phyloP scores from a whole-genome alignment of 2,329 filamentous ascomycete genomes.

The Westerdykella ornata region DNA sequence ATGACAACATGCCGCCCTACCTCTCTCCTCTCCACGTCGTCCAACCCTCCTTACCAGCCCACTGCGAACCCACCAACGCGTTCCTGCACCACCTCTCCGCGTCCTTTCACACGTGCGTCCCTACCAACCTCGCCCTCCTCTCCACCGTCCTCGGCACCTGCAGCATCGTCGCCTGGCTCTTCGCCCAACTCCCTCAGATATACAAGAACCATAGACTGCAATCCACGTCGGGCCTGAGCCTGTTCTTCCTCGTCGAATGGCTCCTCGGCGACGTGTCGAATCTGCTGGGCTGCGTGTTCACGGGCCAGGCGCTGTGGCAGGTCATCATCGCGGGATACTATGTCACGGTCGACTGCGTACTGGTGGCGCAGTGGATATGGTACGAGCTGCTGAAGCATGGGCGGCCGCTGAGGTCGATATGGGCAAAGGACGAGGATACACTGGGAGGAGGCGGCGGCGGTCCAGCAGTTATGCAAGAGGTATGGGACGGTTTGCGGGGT shows the following conservation, averaged over 20 bases:
- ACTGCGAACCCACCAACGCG: slow-evolving; percentile 55
- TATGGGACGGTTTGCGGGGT: slow-evolving; percentile 17
- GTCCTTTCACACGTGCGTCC: slow-evolving; percentile 56
- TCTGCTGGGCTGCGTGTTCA: slow-evolving; percentile 56
- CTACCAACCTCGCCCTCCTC: slow-evolving; percentile 55
- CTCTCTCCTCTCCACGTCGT: slow-evolving; percentile 27
- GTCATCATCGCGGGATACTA: slow-evolving; percentile 60
- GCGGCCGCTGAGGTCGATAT: slow-evolving; percentile 38
- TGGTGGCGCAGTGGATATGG: slow-evolving; percentile 60
- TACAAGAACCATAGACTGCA: slow-evolving; percentile 60
- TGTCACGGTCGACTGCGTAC: slow-evolving; percentile 56
- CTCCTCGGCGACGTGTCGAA: slow-evolving; percentile 59
- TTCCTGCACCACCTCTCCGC: slow-evolving; percentile 54
- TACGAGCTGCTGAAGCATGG: slow-evolving; percentile 54
- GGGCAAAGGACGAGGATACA: slow-evolving; percentile 18
- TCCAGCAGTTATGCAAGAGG: slow-evolving; percentile 25
- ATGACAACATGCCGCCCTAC: slow-evolving; percentile 34
- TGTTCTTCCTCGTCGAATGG: slow-evolving; percentile 62
- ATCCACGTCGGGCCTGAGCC: slow-evolving; percentile 58
- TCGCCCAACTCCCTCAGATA: slow-evolving; percentile 62
- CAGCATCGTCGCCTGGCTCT: slow-evolving; percentile 62
- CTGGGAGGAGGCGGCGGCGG: slow-evolving; percentile 14
- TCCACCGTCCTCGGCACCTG: slow-evolving; percentile 55
- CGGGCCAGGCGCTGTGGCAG: slow-evolving; percentile 60
- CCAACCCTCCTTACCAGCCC: slow-evolving; percentile 45